These are phyloP conservation scores for Starmerella bombicola DNA, from an alignment of 805 yeast genomes.

Conservation along the genomic window DNA sequence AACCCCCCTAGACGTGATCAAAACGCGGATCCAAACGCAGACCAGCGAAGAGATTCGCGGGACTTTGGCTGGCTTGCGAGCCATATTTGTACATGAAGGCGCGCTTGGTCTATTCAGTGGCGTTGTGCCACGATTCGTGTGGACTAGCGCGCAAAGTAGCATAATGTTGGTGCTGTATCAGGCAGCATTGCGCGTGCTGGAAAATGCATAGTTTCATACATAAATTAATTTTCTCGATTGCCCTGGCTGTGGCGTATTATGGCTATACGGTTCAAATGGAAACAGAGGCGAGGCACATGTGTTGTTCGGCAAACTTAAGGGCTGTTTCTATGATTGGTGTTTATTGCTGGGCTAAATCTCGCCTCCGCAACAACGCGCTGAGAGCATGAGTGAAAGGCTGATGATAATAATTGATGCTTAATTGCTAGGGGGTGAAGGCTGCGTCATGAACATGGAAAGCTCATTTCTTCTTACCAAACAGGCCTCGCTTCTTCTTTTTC, in stretches of 20 bases:
- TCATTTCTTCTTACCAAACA: conserved; percentile 58
- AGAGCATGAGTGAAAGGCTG: too few relatives aligned
- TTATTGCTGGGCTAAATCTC: too few relatives aligned
- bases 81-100: conserved; percentile 65
- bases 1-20: conserved; percentile 84
- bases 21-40: conserved; percentile 88
- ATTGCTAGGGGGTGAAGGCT: too few relatives aligned
- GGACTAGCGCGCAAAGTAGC: conserved; percentile 94
- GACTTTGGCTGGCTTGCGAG: conserved; percentile 39
- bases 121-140: conserved; percentile 88
- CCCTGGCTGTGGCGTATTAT: too few relatives aligned
- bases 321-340: too few relatives aligned
- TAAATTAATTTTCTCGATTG: too few relatives aligned
- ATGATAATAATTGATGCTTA: too few relatives aligned
- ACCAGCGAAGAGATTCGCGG: conserved; percentile 34
- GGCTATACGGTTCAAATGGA: too few relatives aligned
- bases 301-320: too few relatives aligned
- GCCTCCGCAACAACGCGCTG: too few relatives aligned
- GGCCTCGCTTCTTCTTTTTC: conserved; percentile 59
- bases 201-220: neutral
- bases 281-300: too few relatives aligned
- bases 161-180: conserved; percentile 87
- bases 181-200: conserved; percentile 46
- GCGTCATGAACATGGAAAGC: too few relatives aligned
- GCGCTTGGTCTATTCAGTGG: conserved; percentile 73